Evolutionary conservation across 1,284 basidiomycete species (phyloP).

Genomic region (Ustilago loliicola): DNA sequence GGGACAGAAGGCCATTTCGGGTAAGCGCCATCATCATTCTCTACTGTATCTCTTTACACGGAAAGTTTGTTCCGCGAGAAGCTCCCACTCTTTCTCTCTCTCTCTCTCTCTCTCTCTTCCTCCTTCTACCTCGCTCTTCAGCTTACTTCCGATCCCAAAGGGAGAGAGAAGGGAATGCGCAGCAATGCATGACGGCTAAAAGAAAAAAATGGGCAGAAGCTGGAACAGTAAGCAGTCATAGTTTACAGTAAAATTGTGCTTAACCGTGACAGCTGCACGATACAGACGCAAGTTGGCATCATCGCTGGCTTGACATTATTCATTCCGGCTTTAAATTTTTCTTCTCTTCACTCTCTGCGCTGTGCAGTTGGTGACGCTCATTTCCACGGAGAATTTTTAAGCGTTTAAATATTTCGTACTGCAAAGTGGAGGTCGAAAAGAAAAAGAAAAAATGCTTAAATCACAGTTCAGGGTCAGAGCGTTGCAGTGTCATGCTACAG

Average conservation of each 20-base stretch:
- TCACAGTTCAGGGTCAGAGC: neutral
- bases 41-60: neutral
- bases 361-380: neutral
- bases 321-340: neutral
- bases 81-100: neutral
- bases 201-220: neutral
- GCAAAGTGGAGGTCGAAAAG: no score
- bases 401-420: no score
- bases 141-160: neutral
- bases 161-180: neutral
- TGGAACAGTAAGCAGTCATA: neutral
- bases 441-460: no score
- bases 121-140: neutral
- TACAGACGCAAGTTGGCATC: neutral
- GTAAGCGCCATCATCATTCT: neutral
- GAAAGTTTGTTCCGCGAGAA: conserved; percentile 13
- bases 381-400: conserved; percentile 6
- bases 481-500: neutral
- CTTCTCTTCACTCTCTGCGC: neutral
- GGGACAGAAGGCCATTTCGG: neutral
- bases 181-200: neutral
- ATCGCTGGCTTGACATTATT: neutral
- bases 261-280: conserved; percentile 13
- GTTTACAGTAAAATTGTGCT: neutral
- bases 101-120: neutral